phyloP scores from a whole-genome alignment of 805 yeast species.

The Saccharomycopsis javanensis region DNA sequence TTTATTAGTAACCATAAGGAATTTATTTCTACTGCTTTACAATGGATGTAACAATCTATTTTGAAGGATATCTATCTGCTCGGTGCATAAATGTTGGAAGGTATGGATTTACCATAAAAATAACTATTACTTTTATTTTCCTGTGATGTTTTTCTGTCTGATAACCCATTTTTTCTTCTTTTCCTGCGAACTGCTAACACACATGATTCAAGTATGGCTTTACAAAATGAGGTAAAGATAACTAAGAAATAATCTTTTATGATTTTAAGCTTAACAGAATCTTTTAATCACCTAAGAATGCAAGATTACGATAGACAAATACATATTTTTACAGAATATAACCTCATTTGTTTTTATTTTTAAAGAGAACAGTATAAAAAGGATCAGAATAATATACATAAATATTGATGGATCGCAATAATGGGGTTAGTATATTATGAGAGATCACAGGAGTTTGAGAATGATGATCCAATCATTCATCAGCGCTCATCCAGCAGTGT shows the following conservation, averaged over 20 bases:
- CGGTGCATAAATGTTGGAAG: no score
- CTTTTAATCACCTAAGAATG: no score
- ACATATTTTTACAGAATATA: neutral
- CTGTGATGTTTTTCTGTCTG: neutral
- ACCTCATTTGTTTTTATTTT: neutral
- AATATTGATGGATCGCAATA: no score
- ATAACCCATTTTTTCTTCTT: neutral
- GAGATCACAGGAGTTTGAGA: neutral
- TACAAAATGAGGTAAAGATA: neutral
- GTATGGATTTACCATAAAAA: no score
- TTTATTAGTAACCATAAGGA: no score
- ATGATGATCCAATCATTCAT: neutral
- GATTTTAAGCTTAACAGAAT: neutral
- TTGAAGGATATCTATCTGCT: no score
- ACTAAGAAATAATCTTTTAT: neutral
- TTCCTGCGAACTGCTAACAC: neutral
- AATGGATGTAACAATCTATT: no score
- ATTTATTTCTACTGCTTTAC: no score
- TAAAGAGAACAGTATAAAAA: no score
- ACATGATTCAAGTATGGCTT: neutral
- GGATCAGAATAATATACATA: no score
- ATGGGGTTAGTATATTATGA: neutral
- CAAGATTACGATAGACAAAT: no score
- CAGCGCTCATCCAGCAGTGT: neutral
- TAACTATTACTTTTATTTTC: no score